phyloP scores from a whole-genome alignment of 768 basidiomycete genomes.

The Lactarius trivialis region DNA sequence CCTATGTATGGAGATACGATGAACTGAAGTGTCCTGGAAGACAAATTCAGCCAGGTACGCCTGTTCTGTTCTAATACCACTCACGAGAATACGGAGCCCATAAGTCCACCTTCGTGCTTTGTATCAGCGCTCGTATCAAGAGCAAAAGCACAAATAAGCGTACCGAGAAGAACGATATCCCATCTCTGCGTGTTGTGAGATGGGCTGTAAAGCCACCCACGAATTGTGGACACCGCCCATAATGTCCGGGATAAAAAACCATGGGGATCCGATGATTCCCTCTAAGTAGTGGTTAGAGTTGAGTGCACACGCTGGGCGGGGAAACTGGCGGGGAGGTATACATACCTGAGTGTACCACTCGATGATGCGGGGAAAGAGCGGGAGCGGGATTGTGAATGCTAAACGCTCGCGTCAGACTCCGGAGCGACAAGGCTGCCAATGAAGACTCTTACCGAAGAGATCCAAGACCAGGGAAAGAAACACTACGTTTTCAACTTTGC shows the following conservation, averaged over 20 bases:
- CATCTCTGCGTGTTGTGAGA: slow-evolving; percentile 65
- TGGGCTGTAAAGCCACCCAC: slow-evolving; percentile 58
- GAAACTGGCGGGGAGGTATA: slow-evolving; percentile 16
- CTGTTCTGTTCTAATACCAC: slow-evolving; percentile 35
- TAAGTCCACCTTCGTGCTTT: slow-evolving; percentile 56
- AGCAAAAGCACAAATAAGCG: slow-evolving; percentile 18
- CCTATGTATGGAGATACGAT: slow-evolving; percentile 79
- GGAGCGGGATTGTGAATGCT: slow-evolving; percentile 93
- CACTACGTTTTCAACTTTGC: slow-evolving; percentile 70
- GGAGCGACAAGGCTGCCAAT: neutral
- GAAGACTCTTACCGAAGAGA: slow-evolving; percentile 51
- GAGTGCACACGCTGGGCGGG: slow-evolving; percentile 1
- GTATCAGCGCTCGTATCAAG: neutral
- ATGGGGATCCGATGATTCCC: slow-evolving; percentile 62
- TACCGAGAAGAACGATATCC: slow-evolving; percentile 92
- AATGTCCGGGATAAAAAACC: slow-evolving; percentile 74
- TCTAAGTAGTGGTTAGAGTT: slow-evolving; percentile 33
- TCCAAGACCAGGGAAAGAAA: slow-evolving; percentile 90
- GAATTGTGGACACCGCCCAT: slow-evolving; percentile 53
- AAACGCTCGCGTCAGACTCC: slow-evolving; percentile 24
- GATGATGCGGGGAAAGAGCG: slow-evolving; percentile 94
- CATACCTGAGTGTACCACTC: slow-evolving; percentile 81
- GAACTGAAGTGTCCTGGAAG: slow-evolving; percentile 68
- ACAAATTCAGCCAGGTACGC: neutral
- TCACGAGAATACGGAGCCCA: slow-evolving; percentile 92